phyloP scores from a whole-genome alignment of 78 protist genomes.

The Dictyostelium firmibasis region DNA sequence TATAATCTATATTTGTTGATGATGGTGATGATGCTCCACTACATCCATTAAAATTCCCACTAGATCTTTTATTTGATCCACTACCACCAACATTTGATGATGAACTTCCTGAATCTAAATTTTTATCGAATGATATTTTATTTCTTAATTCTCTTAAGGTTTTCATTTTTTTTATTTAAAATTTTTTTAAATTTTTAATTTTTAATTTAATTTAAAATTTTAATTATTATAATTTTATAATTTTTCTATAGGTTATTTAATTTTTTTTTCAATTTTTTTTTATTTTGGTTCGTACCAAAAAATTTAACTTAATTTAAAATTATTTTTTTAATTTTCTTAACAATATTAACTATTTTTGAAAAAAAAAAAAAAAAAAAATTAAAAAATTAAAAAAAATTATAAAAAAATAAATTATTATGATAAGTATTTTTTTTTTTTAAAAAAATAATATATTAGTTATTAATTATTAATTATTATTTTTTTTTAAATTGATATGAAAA shows the following conservation, averaged over 20 bases:
- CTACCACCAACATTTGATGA: background rate
- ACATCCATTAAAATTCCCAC: background rate
- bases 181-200: background rate
- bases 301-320: background rate
- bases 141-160: background rate
- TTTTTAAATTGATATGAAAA: background rate
- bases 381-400: background rate
- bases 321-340: background rate
- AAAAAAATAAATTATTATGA: too few species aligned
- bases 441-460: background rate
- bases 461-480: background rate
- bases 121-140: constrained; percentile 1
- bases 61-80: background rate
- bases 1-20: background rate
- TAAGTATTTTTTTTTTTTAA: background rate
- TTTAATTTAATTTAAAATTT: background rate
- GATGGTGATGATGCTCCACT: background rate
- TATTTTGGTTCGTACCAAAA: constrained; percentile 4
- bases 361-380: background rate
- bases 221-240: background rate
- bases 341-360: background rate
- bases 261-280: background rate
- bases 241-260: background rate
- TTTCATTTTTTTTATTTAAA: background rate
- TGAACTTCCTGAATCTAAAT: background rate